A percentile compares a stretch with the other conserved stretches of the same genome.
phyloP scores from a whole-genome alignment of 768 basidiomycete species.

The Cystofilobasidium capitatum region DNA sequence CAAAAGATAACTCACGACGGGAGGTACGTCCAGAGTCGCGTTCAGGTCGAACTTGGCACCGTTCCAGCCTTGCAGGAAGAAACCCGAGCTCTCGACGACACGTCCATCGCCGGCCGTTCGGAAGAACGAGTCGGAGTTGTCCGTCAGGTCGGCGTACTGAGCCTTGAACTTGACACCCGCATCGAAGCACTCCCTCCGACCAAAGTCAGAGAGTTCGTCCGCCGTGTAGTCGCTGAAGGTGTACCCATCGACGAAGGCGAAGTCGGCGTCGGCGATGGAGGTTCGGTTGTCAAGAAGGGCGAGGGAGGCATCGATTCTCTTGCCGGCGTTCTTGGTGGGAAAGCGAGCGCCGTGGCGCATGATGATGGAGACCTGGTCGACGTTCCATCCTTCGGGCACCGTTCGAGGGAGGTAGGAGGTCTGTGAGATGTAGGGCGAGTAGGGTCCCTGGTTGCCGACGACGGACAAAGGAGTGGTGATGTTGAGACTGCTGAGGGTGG shows the following conservation, averaged over 20 bases:
- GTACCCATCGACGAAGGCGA: slow-evolving; percentile 28
- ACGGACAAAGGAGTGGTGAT: background rate
- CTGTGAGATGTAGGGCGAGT: background rate
- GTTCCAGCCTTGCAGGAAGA: background rate
- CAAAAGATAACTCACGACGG: background rate
- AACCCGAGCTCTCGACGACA: slow-evolving; percentile 1
- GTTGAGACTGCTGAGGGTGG: background rate
- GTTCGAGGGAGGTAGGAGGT: background rate
- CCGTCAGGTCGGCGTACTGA: background rate
- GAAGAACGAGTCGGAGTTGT: background rate
- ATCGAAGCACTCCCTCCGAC: slow-evolving; percentile 7
- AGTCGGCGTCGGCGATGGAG: slow-evolving; percentile 23
- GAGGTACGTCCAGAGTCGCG: background rate
- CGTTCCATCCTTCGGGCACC: slow-evolving; percentile 6
- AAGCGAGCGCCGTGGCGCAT: slow-evolving; percentile 3
- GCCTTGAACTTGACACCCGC: slow-evolving; percentile 1
- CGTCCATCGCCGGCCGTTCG: background rate
- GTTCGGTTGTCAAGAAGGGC: slow-evolving; percentile 1
- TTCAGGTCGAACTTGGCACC: background rate
- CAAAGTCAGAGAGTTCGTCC: slow-evolving; percentile 1
- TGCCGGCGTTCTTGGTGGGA: background rate
- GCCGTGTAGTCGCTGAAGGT: slow-evolving; percentile 29
- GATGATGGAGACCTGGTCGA: slow-evolving; percentile 11
- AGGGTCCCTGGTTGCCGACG: background rate
- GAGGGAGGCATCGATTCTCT: background rate